phyloP scores from a whole-genome alignment of 1,284 basidiomycete species.

The Flammula alnicola region DNA sequence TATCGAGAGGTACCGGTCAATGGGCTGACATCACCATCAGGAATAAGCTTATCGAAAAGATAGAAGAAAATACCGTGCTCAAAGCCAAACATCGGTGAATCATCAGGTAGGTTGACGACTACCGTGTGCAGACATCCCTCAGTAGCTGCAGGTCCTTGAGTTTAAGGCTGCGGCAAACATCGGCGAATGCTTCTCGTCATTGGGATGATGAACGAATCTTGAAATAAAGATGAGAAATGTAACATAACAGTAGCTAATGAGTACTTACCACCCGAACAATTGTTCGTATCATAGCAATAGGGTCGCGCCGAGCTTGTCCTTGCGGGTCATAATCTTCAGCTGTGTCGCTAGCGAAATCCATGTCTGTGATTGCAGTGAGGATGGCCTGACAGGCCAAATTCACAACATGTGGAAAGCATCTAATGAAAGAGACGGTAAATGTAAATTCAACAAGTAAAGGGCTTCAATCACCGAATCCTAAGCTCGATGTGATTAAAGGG shows the following conservation, averaged over 20 bases:
- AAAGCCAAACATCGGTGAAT: constrained; percentile 9
- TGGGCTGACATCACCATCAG: no score
- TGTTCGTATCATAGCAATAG: constrained; percentile 8
- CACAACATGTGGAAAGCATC: constrained; percentile 30
- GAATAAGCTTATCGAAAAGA: no score
- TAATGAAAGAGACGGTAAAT: constrained; percentile 11
- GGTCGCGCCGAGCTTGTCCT: no score
- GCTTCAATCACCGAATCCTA: constrained; percentile 27
- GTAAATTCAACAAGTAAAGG: background rate
- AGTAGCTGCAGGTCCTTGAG: constrained; percentile 12
- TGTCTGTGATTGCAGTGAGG: constrained; percentile 19
- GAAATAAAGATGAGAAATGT: background rate
- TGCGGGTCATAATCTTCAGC: constrained; percentile 13
- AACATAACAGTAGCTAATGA: constrained; percentile 15
- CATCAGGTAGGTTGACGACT: constrained; percentile 15
- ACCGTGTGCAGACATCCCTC: constrained; percentile 13
- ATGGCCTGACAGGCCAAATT: constrained; percentile 27
- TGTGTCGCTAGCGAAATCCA: constrained; percentile 17
- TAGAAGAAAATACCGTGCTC: background rate
- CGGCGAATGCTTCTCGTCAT: constrained; percentile 2
- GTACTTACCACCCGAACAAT: constrained; percentile 10
- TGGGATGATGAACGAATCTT: constrained; percentile 13
- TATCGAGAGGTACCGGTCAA: no score
- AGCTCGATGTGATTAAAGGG: constrained; percentile 22
- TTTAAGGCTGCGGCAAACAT: background rate